phyloP scores from a whole-genome alignment of 108 stramenopile species.

The Parmales sp. region DNA sequence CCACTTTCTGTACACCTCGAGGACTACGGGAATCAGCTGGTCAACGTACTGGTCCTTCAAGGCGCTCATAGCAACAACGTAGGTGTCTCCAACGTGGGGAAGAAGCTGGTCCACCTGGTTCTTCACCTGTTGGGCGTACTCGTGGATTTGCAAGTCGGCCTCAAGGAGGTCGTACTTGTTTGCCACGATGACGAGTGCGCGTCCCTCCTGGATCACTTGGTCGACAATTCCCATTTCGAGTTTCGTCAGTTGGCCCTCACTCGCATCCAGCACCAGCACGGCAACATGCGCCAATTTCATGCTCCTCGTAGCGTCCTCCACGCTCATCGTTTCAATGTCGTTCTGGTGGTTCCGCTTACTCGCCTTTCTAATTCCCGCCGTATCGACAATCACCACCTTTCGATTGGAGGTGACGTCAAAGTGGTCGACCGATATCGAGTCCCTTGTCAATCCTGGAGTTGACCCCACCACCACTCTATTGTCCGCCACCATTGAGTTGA shows the following conservation, averaged over 20 bases:
- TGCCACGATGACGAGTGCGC: conserved; percentile 70
- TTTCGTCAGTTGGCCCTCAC: conserved; percentile 54
- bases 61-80: conserved; percentile 67
- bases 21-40: conserved; percentile 60
- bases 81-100: conserved; percentile 69
- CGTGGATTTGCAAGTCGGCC: conserved; percentile 39
- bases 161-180: conserved; percentile 82
- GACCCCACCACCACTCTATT: conserved; percentile 67
- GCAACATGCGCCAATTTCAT: conserved; percentile 83
- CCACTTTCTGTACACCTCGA: conserved; percentile 68
- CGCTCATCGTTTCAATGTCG: conserved; percentile 71
- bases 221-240: conserved; percentile 77
- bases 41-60: conserved; percentile 48
- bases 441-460: conserved; percentile 79
- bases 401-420: conserved; percentile 8
- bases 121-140: conserved; percentile 58
- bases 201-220: conserved; percentile 74
- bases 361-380: conserved; percentile 69
- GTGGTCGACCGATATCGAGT: conserved; percentile 69
- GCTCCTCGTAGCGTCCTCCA: conserved; percentile 69
- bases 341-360: conserved; percentile 47
- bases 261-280: conserved; percentile 74
- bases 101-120: conserved; percentile 61
- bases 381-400: conserved; percentile 55
- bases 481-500: conserved; percentile 60